Base-by-base conservation (phyloP, 192 early-diverging fungal genomes). In the Geosiphon pyriformis region DNA sequence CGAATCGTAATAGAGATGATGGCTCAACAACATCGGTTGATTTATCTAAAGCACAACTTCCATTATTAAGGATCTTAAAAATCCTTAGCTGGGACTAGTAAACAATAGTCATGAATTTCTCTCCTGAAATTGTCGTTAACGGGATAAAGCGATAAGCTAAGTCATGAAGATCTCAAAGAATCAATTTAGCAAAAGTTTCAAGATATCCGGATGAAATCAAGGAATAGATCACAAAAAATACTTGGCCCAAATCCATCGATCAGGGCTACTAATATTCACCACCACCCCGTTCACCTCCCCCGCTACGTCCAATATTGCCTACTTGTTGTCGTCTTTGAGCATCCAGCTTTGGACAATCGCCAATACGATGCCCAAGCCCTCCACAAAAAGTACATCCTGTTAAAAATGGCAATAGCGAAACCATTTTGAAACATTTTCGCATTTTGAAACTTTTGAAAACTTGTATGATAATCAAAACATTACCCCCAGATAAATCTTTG, bases 321-420 rank as follows among this genome's bases (percentile, higher is more conserved):
- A 66, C 49, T 56, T 66, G 65, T 29, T 66, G 65, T 27, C 37
- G 2, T 35, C 65, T 54, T 56, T 66, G 65, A 55, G 65, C 65
- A 47, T 86, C 87, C 53, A 92, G 70, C 70, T 92, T 92, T 12
- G 90, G 90, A 75, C 94, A 97, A 60, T 92, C 85, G 12, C 84
- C 80, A 49, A 96, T 91, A 71, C 93, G 83, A 78, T 97, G 94
- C 29, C 94, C 94, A 29, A 98, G 72, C 52, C 96, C 95, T 76
- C 93, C 92, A 81, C 97, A 99, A 79, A 89, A 94, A 4, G 88
- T 85, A 70, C 96, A 98, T 51, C 96, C 93, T 71, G 80, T 72
- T 31, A 78, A 76, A 56, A 69, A 30, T 61, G 15, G 61, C 47
- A 27, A 67, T 50, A 30, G 55, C 51, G n/a, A 57, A 59, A 33